Percentiles rank a stretch among this genome's conserved stretches.
Evolutionary conservation across 2,329 filamentous ascomycete species (phyloP).

Genomic region (Trichoderma lentiforme): DNA sequence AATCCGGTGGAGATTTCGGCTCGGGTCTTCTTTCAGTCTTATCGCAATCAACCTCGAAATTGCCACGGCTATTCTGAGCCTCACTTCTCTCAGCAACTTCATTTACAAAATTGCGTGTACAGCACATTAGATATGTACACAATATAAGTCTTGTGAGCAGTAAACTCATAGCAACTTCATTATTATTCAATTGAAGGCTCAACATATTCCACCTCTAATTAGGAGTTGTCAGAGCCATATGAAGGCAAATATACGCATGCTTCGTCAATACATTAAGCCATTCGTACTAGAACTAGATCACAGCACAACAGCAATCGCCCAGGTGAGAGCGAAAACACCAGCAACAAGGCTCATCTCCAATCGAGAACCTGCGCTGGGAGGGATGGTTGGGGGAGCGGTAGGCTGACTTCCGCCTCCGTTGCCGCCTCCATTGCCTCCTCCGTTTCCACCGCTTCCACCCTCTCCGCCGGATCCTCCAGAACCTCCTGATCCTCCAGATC

Average conservation of each 20-base stretch:
- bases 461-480: slow-evolving; percentile 10
- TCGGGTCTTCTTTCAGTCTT: background rate
- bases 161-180: background rate
- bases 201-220: background rate
- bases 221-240: background rate
- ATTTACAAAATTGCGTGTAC: background rate
- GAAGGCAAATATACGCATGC: background rate
- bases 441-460: slow-evolving; percentile 7
- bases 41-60: background rate
- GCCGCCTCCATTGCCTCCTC: slow-evolving; percentile 10
- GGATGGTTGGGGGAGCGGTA: slow-evolving; percentile 16
- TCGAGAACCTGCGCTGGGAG: slow-evolving; percentile 21
- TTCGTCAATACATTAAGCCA: background rate
- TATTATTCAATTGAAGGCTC: background rate
- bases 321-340: slow-evolving; percentile 25
- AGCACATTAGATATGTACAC: background rate
- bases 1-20: background rate
- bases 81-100: background rate
- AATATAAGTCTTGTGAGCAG: background rate
- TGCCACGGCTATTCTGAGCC: background rate
- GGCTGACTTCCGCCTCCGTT: slow-evolving; percentile 12
- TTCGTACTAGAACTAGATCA: slow-evolving; percentile 12
- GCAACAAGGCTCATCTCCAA: slow-evolving; percentile 27
- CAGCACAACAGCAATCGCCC: slow-evolving; percentile 25
- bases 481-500: background rate